phyloP scores from a whole-genome alignment of 306 rosid species.

The Vigna nakashimae region DNA sequence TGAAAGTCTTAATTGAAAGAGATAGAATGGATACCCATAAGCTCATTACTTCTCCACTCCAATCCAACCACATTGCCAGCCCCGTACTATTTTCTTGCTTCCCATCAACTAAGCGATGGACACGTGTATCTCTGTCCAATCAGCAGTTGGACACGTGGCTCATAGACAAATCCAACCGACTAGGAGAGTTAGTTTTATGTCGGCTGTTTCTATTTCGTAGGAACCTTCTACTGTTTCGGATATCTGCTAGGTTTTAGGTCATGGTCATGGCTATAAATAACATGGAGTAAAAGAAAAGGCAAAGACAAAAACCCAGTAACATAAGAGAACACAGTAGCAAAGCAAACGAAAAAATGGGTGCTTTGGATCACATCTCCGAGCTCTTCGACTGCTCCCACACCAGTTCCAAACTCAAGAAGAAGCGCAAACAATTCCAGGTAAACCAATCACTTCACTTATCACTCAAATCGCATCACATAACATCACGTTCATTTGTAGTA shows the following conservation, averaged over 20 bases:
- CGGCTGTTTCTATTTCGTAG: background rate
- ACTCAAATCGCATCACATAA: no score
- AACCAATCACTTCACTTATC: no score
- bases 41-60: no score
- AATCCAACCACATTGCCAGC: background rate
- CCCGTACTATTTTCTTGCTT: background rate
- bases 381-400: slow-evolving; percentile 54
- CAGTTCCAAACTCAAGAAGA: slow-evolving; percentile 43
- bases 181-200: background rate
- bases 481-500: no score
- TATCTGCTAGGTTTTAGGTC: background rate
- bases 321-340: no score
- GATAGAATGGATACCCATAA: no score
- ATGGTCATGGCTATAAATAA: slow-evolving; percentile 25
- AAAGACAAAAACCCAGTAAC: no score
- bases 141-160: background rate
- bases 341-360: slow-evolving; percentile 48
- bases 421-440: slow-evolving; percentile 76
- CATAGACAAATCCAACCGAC: slow-evolving; percentile 35
- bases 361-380: slow-evolving; percentile 57
- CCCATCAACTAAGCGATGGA: background rate
- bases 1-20: no score
- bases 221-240: background rate
- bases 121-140: background rate
- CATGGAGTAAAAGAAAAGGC: background rate